Percentiles rank a stretch among this genome's conserved stretches.
Evolutionary conservation across 352 stramenopile genomes (phyloP).

Genomic region (Pythium oligandrum): DNA sequence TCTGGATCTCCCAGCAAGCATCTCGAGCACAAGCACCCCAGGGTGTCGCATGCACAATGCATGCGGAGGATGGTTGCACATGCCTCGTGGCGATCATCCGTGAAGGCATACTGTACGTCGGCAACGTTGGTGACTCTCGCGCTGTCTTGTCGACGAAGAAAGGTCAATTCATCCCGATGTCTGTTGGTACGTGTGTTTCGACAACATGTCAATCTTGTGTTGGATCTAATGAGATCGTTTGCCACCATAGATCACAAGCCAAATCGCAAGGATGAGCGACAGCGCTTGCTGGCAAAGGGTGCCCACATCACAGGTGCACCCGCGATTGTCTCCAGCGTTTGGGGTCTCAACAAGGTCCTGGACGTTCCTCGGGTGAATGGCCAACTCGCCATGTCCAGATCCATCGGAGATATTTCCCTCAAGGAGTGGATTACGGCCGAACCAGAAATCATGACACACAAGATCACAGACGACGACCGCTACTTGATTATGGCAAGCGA

Average conservation of each 20-base stretch:
- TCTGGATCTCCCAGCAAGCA: constrained; percentile 7
- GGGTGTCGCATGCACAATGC: constrained; percentile 19
- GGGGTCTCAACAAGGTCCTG: constrained; percentile 69
- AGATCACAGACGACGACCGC: constrained; percentile 47
- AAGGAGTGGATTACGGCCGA: constrained; percentile 77
- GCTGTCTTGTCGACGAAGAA: constrained; percentile 57
- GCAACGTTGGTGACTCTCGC: constrained; percentile 81
- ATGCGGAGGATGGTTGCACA: constrained; percentile 76
- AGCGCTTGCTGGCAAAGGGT: constrained; percentile 65
- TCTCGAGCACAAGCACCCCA: constrained; percentile 8
- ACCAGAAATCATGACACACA: constrained; percentile 65
- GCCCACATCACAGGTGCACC: constrained; percentile 61
- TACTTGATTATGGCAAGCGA: constrained; percentile 81
- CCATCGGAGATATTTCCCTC: constrained; percentile 76
- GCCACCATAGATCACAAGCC: constrained; percentile 67
- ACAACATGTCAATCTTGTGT: neutral
- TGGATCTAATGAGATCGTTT: neutral
- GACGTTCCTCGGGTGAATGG: constrained; percentile 82
- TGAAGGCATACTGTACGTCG: constrained; percentile 60
- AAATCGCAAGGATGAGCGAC: constrained; percentile 65
- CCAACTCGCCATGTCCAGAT: constrained; percentile 72
- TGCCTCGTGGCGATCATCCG: constrained; percentile 74
- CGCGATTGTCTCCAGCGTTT: constrained; percentile 62
- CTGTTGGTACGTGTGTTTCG: constrained; percentile 28
- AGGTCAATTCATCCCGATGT: constrained; percentile 55